Evolutionary conservation across 208 protist genomes (phyloP), one percentile per base, ranked within the genome.

Genomic region (Crithidia brevicula): DNA sequence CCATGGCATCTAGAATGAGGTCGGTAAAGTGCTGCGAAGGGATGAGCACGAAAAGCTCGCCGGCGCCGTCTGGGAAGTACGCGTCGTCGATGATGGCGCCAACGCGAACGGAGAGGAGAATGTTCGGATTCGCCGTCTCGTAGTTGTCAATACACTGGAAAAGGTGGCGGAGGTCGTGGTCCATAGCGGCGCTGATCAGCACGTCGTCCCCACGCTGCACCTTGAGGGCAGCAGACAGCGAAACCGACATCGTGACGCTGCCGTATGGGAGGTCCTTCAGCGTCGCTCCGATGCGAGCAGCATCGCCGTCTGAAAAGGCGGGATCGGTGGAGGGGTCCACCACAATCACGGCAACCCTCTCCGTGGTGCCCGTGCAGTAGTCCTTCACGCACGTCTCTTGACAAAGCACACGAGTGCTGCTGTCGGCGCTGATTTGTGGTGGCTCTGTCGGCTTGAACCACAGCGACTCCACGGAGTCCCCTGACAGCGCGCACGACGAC

Each of bases 191-290:
- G 28, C 20, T 34, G 31, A 83, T 31, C 11, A 86, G 8, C 36
- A 89, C 34, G n/a, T 59, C 58, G 58, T 86, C 79, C 1, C 79
- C 83, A 0, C 63, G 65, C 1, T 20, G 11, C 22, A 77, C 59
- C 33, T 67, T 58, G 18, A 76, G 20, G 16, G 56, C 28, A 0
- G 0, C 15, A 13, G 31, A 20, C 4, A 65, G 5, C 7, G 46
- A 15, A 3, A 2, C 31, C 6, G 54, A 77, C 15, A 53, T 42
- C 42, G 43, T 27, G 30, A 59, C 42, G 28, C 28, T 46, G 38
- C 43, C 54, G 16, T 23, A 18, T 6, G 63, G 60, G 1, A 64
- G 59, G 46, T 34, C 62, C 22, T 25, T 16, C 11, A 52, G 18
- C 27, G 27, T 30, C 15, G 5, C 61, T 13, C 30, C 23, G 11